Evolutionary conservation across 192 early-diverging fungal species (phyloP), one percentile per base, ranked within the genome.

Genomic region (Backusella tuberculispora): DNA sequence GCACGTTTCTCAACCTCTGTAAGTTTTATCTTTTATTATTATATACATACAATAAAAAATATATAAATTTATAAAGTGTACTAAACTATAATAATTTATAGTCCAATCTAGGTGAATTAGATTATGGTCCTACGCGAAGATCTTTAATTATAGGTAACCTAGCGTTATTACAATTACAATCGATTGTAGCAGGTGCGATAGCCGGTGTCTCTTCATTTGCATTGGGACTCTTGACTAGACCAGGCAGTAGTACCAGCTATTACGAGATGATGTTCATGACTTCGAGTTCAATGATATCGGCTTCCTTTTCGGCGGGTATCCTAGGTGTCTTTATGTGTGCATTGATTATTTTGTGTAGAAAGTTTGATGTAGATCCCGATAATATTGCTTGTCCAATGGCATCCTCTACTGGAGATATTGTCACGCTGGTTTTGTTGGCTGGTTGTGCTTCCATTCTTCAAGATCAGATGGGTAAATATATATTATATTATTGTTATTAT

Each of bases 341-440:
- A n/a, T 86, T 92, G 0, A 89, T 96, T 44, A 74, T 86, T 24
- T 63, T 87, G 37, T 90, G 91, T 71, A 80, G 90, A 38, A 76
- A 71, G 9, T 83, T 87, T 38, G 80, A 87, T 3, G 84, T 96
- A 34, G 92, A 96, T 69, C 95, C 65, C 13, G 87, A 92, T 74
- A 92, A 92, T 72, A 92, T 92, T 73, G 91, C 91, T 15, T 91
- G 90, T 47, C 91, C 91, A 17, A 73, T 92, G 74, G 91, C 91
- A 26, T 91, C 91, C 6, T 85, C 86, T 3, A 76, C 90, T 75
- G 91, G 91, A 29, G 91, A 92, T 81, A 83, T 92, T 60, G 82
- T 92, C 5, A 92, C 91, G 0, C 73, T 92, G 56, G 76, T 91
- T 34, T 79, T 91, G 19, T 75, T 92, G 63, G 81, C 91, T 40